Evolutionary conservation across 306 rosid genomes (phyloP).

Genomic region (Pyrus bretschneideri): DNA sequence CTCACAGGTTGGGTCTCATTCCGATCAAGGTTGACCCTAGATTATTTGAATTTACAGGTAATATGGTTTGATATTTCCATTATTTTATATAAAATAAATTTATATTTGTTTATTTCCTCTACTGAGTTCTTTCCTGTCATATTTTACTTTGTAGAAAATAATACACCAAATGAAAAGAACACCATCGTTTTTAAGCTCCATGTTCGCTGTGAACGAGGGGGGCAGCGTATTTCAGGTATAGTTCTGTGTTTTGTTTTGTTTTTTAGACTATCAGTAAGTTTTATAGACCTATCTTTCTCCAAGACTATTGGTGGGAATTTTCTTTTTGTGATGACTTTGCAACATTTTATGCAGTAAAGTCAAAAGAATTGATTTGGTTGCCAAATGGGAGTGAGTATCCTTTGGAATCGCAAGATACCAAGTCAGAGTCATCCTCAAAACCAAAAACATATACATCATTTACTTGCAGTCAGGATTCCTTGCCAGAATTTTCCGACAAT

Average conservation of each 20-base stretch:
- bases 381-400: conserved; percentile 75
- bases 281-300: background rate
- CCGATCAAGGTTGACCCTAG: conserved; percentile 85
- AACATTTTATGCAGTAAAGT: conserved; percentile 54
- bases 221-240: conserved; percentile 56
- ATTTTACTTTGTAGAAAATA: conserved; percentile 30
- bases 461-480: conserved; percentile 58
- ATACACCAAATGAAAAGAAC: conserved; percentile 68
- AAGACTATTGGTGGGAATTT: background rate
- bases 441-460: conserved; percentile 78
- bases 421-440: conserved; percentile 38
- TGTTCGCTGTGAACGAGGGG: conserved; percentile 36
- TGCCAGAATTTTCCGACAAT: conserved; percentile 57
- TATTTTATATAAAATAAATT: background rate
- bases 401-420: conserved; percentile 37
- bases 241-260: background rate
- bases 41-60: conserved; percentile 84
- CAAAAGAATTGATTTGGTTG: conserved; percentile 63
- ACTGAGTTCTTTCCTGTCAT: background rate
- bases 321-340: conserved; percentile 5
- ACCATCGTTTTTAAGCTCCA: conserved; percentile 83
- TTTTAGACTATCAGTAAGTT: background rate
- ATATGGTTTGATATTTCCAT: conserved; percentile 5
- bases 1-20: conserved; percentile 93
- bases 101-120: background rate